phyloP scores from a whole-genome alignment of 768 basidiomycete genomes.

The Dendrothele bispora region DNA sequence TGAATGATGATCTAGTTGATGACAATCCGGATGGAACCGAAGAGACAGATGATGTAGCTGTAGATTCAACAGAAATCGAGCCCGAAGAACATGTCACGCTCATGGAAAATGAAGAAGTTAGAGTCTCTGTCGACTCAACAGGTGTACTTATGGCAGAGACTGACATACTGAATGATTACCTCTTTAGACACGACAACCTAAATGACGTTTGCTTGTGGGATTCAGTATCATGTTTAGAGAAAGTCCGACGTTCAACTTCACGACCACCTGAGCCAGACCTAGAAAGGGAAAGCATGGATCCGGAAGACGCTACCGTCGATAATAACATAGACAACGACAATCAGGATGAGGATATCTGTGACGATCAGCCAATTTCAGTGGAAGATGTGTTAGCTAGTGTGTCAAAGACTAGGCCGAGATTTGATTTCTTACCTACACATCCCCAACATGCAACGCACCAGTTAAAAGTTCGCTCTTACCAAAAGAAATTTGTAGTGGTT shows the following conservation, averaged over 20 bases:
- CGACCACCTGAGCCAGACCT: background rate
- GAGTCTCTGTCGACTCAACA: too few species aligned
- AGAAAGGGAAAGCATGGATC: background rate
- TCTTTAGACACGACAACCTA: slow-evolving; percentile 5
- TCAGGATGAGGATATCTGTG: background rate
- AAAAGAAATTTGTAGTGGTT: background rate
- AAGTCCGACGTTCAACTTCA: slow-evolving; percentile 4
- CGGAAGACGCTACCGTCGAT: background rate
- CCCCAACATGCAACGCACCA: background rate
- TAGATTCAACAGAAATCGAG: too few species aligned
- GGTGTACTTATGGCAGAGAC: too few species aligned
- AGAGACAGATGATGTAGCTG: too few species aligned
- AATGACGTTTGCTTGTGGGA: slow-evolving; percentile 14
- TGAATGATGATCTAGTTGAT: too few species aligned
- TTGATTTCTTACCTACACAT: background rate
- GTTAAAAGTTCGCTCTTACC: background rate
- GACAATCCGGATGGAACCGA: too few species aligned
- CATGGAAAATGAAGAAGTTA: too few species aligned
- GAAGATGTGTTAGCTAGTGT: background rate
- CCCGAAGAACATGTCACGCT: too few species aligned
- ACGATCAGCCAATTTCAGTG: background rate
- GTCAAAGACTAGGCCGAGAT: background rate
- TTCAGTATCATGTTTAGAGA: slow-evolving; percentile 10
- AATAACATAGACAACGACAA: background rate
- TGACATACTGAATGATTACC: slow-evolving; percentile 15